Evolutionary conservation across 2,329 filamentous ascomycete genomes (phyloP).

Genomic region (Harringtonia lauricola): DNA sequence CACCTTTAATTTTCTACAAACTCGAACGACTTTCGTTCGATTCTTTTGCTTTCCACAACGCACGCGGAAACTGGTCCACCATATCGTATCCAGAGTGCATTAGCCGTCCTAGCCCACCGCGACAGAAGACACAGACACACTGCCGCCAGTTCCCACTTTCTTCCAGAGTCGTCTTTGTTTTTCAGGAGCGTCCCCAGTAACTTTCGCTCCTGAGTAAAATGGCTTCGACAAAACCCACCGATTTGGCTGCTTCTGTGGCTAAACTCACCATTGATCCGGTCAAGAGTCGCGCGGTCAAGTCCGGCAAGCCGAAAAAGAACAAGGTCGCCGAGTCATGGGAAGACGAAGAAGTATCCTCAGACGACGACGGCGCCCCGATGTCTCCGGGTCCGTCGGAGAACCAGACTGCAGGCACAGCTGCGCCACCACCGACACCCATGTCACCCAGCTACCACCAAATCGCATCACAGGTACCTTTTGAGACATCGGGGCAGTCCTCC

Average conservation of each 20-base stretch:
- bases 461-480: too few relatives aligned
- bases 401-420: constrained; percentile 17
- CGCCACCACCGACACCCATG: constrained; percentile 58
- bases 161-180: background rate
- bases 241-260: constrained; percentile 13
- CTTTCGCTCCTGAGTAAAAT: constrained; percentile 6
- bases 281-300: constrained; percentile 7
- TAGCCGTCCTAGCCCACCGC: too few relatives aligned
- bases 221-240: constrained; percentile 6
- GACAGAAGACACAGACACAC: too few relatives aligned
- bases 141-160: too few relatives aligned
- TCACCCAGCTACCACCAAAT: constrained; percentile 37
- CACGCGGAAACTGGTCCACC: too few relatives aligned
- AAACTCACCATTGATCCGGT: constrained; percentile 18
- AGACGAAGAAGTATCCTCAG: constrained; percentile 48
- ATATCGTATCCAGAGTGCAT: too few relatives aligned
- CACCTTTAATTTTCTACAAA: too few relatives aligned
- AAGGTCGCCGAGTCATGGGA: constrained; percentile 65
- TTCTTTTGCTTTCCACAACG: too few relatives aligned
- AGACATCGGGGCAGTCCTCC: background rate
- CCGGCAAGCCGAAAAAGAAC: constrained; percentile 17
- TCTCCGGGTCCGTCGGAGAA: background rate
- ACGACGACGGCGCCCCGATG: constrained; percentile 24
- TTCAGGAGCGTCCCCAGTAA: background rate
- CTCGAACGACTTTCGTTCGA: too few relatives aligned